Conservation (phyloP, 495 filamentous ascomycete species). For the Aspergillus haitiensis region DNA sequence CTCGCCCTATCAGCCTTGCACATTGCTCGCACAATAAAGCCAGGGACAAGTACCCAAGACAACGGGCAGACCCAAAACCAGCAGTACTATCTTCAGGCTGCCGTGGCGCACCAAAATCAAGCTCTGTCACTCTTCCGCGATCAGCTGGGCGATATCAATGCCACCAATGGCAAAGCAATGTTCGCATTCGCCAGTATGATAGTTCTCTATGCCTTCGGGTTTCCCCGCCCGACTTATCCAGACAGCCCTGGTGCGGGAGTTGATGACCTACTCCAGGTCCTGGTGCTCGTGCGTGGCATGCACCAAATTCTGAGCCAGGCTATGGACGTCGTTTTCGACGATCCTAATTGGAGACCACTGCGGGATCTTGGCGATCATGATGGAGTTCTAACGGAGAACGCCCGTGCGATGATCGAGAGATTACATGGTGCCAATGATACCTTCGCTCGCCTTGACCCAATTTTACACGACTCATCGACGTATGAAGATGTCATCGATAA, state of each 20-base stretch:
- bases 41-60: neutral
- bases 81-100: conserved; percentile 37
- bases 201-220: conserved; percentile 52
- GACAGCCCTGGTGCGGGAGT: conserved; percentile 39
- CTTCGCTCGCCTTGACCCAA: conserved; percentile 27
- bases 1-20: conserved; percentile 51
- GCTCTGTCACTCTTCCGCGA: conserved; percentile 49
- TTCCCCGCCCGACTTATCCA: conserved; percentile 40
- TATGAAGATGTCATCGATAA: conserved; percentile 37
- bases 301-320: conserved; percentile 42
- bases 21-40: conserved; percentile 38
- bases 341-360: conserved; percentile 35
- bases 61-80: neutral
- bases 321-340: conserved; percentile 17
- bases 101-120: conserved; percentile 49
- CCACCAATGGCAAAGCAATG: conserved; percentile 49
- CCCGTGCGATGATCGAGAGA: conserved; percentile 21
- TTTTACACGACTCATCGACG: conserved; percentile 35
- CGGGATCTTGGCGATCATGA: conserved; percentile 30
- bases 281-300: conserved; percentile 46
- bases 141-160: conserved; percentile 41
- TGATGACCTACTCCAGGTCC: conserved; percentile 45
- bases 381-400: conserved; percentile 25
- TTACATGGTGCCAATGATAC: conserved; percentile 34
- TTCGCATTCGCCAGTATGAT: conserved; percentile 52